Evolutionary conservation across 257 asterid species (phyloP), one percentile per base, ranked within the genome.

Genomic region (Datura wrightii): DNA sequence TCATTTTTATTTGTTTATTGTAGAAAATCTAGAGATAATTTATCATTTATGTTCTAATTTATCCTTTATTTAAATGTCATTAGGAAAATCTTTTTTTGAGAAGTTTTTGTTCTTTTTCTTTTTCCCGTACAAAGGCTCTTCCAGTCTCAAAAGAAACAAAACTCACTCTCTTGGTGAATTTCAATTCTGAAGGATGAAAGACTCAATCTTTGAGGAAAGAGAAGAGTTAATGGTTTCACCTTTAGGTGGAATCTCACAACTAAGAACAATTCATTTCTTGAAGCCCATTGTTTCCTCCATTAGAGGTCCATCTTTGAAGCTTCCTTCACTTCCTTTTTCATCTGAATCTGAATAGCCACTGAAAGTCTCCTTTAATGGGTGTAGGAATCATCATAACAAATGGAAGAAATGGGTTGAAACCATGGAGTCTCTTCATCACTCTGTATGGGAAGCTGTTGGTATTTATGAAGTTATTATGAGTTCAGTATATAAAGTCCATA

Each of bases 191-290:
- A 50, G 10, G 52, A 34, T 65, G 44, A 54, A 71, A 50, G 84
- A 84, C 52, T 39, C 46, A 36, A 65, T 79, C n/a, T 19, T 89
- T 37, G 88, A 81, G 16, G 86, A 78, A 50, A 86, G 89, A 46
- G 62, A 89, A 60, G 92, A 83, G 88, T 9, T 85, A 5, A 86
- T 87, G 92, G 86, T 84, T 24, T 87, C 93, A 41, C 86, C 86
- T 10, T 82, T 80, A 14, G 93, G 89, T 3, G 89, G 90, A 11
- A 31, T 71, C 2, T 85, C 86, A 71, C 78, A 24, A 9, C 36
- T 31, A 6, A 86, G 88, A 82, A 79, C 13, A 34, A 88, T 89
- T 66, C 80, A 84, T 78, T 89, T 90, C 81, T 72, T 90, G 81
- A 85, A 67, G 44, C 84, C 89, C 37, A 16, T 67, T 13, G 88